phyloP scores from a whole-genome alignment of 176 grass and related monocot species.

The Pontederia crassipes region DNA sequence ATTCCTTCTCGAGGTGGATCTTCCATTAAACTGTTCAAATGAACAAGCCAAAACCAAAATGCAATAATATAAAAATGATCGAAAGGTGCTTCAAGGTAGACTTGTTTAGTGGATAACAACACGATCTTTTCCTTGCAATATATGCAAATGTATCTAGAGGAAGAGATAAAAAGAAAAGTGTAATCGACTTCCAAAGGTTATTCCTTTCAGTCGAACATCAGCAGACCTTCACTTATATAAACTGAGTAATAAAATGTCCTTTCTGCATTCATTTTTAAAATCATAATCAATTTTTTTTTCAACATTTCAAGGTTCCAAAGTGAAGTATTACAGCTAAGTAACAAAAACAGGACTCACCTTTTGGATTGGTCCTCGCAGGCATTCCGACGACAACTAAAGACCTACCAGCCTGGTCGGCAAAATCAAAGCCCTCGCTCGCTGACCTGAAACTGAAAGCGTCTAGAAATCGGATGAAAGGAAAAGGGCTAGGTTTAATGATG shows the following conservation, averaged over 20 bases:
- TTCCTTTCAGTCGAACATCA: background rate
- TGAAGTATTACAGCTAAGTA: background rate
- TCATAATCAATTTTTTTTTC: too few species aligned
- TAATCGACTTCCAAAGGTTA: too few species aligned
- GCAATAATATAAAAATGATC: too few species aligned
- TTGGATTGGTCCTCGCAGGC: conserved; percentile 72
- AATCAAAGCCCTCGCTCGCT: conserved; percentile 89
- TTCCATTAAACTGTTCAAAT: conserved; percentile 3
- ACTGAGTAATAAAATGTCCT: too few species aligned
- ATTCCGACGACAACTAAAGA: conserved; percentile 87
- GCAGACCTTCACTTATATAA: background rate
- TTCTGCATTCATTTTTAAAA: too few species aligned
- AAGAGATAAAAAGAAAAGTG: too few species aligned
- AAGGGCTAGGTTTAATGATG: background rate
- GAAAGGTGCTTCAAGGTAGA: too few species aligned
- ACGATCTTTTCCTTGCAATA: too few species aligned
- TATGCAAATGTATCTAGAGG: too few species aligned
- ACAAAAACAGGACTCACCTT: conserved; percentile 41
- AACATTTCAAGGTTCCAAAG: background rate
- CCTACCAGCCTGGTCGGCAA: conserved; percentile 91
- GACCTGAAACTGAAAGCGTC: conserved; percentile 36
- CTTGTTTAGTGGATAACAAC: too few species aligned
- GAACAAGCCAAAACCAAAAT: background rate
- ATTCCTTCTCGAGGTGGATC: conserved; percentile 51
- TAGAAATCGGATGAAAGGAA: background rate